These are phyloP conservation scores for Trichoderma endophyticum DNA, from an alignment of 2,329 filamentous ascomycete species.

Conservation along the genomic window DNA sequence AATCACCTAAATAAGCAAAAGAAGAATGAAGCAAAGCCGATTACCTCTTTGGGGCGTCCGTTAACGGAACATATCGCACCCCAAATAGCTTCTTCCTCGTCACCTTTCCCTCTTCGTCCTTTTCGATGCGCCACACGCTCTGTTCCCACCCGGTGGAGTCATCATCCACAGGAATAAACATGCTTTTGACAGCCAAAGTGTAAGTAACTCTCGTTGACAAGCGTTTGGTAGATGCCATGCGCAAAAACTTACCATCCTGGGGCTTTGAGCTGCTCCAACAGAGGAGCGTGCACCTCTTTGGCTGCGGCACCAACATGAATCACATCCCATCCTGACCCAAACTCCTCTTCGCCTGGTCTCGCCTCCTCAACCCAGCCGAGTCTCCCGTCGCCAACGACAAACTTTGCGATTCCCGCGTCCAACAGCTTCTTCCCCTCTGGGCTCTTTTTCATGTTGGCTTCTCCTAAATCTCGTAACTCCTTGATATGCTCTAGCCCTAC, in stretches of 20 bases:
- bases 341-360: constrained; percentile 44
- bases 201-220: not conserved
- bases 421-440: constrained; percentile 58
- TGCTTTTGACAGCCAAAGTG: constrained; percentile 34
- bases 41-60: constrained; percentile 55
- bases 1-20: not conserved
- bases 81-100: constrained; percentile 62
- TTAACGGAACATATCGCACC: constrained; percentile 74
- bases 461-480: constrained; percentile 59
- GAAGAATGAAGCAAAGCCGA: not conserved
- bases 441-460: constrained; percentile 63
- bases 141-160: constrained; percentile 48
- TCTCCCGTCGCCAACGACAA: constrained; percentile 72
- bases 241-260: constrained; percentile 60
- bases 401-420: constrained; percentile 61
- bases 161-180: constrained; percentile 75
- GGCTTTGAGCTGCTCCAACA: constrained; percentile 73
- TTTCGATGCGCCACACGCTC: constrained; percentile 72
- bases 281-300: constrained; percentile 62
- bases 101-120: constrained; percentile 62
- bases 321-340: constrained; percentile 70
- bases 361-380: constrained; percentile 54
- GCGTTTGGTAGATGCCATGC: not conserved
- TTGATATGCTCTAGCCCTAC: constrained; percentile 74
- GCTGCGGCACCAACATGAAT: constrained; percentile 95